Conservation (phyloP, 106 monocot species). For the Acorus calamus region DNA sequence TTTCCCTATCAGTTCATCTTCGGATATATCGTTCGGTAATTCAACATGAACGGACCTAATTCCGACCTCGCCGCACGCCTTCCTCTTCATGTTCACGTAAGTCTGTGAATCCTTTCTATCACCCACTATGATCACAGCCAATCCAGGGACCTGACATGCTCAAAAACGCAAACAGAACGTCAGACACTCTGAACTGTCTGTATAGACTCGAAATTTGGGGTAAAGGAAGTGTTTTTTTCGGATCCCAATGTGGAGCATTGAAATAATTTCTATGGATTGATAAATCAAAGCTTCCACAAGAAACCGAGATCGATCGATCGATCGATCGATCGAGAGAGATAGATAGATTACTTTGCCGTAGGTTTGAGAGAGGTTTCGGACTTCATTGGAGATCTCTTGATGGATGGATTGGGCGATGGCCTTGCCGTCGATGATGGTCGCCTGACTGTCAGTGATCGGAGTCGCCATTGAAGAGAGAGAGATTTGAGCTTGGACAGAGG, state of each 20-base stretch:
- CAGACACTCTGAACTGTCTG: background rate
- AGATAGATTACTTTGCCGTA: slow-evolving; percentile 25
- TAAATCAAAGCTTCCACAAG: background rate
- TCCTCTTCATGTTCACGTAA: slow-evolving; percentile 85
- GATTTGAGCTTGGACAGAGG: background rate
- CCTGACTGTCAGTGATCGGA: slow-evolving; percentile 3
- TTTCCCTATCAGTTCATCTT: slow-evolving; percentile 42
- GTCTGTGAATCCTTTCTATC: slow-evolving; percentile 75
- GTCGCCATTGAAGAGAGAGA: background rate
- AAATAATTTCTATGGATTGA: background rate
- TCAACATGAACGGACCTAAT: slow-evolving; percentile 62
- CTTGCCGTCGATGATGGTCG: slow-evolving; percentile 89
- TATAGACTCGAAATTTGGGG: background rate
- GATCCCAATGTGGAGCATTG: background rate
- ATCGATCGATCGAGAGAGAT: background rate
- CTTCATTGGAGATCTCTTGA: slow-evolving; percentile 66
- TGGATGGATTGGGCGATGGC: slow-evolving; percentile 71
- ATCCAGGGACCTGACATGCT: slow-evolving; percentile 54
- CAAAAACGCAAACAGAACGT: background rate
- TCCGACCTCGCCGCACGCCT: slow-evolving; percentile 91
- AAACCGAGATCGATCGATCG: background rate
- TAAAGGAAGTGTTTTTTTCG: slow-evolving; percentile 1
- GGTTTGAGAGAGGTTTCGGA: slow-evolving; percentile 35
- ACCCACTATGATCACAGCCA: slow-evolving; percentile 90
- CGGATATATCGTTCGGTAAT: slow-evolving; percentile 58